phyloP scores from a whole-genome alignment of 345 rosid species.

The Ceriops tagal region DNA sequence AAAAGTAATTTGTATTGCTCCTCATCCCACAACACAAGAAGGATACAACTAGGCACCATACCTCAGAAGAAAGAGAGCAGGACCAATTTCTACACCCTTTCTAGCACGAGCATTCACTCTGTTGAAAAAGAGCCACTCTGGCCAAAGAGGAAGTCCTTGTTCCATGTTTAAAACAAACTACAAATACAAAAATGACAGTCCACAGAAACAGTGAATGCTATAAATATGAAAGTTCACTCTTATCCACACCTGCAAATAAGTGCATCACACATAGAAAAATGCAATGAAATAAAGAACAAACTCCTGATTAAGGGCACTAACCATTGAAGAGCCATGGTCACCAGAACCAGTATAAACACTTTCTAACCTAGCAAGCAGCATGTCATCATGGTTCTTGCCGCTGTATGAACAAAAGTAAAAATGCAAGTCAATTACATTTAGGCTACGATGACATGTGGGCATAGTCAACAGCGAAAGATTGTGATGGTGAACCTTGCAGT shows the following conservation, averaged over 20 bases:
- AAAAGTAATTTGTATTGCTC: neutral
- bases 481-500: conserved; percentile 62
- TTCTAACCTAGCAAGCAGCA: conserved; percentile 76
- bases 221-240: neutral
- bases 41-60: conserved; percentile 10
- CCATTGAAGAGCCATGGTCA: conserved; percentile 91
- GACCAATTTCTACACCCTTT: conserved; percentile 75
- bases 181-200: conserved; percentile 25
- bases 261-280: neutral
- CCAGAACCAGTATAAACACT: conserved; percentile 87
- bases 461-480: too few species aligned
- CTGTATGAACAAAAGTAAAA: conserved; percentile 43
- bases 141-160: conserved; percentile 84
- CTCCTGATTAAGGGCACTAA: conserved; percentile 29
- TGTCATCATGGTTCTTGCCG: conserved; percentile 73
- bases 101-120: conserved; percentile 85
- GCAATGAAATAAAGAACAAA: neutral
- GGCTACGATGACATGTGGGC: neutral
- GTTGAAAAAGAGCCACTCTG: conserved; percentile 83
- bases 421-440: conserved; percentile 3
- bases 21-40: neutral
- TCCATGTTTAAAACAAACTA: conserved; percentile 87
- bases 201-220: neutral
- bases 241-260: too few species aligned
- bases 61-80: conserved; percentile 73